Conservation (phyloP, 371 early-diverging fungal species). For the Mucor irregularis region DNA sequence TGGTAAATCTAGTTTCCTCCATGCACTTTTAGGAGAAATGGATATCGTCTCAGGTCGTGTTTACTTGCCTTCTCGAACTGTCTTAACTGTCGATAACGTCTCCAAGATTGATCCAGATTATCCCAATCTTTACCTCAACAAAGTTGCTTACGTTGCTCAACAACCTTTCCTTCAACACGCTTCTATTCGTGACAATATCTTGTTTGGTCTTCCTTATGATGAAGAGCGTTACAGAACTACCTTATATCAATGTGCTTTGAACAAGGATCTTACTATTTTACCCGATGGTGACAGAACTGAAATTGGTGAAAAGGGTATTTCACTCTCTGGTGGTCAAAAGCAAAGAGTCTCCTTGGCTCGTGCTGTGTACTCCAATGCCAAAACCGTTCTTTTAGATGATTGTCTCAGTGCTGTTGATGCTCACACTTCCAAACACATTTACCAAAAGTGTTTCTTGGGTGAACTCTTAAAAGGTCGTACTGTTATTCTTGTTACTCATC, state of each 20-base stretch:
- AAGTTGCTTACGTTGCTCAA: slow-evolving; percentile 80
- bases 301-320: slow-evolving; percentile 89
- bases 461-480: slow-evolving; percentile 75
- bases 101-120: slow-evolving; percentile 35
- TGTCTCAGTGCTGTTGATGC: slow-evolving; percentile 82
- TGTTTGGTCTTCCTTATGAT: slow-evolving; percentile 77
- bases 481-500: slow-evolving; percentile 84
- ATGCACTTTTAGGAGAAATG: slow-evolving; percentile 74
- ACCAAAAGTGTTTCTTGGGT: slow-evolving; percentile 67
- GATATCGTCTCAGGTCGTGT: slow-evolving; percentile 52
- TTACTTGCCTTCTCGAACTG: slow-evolving; percentile 26
- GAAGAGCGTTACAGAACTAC: slow-evolving; percentile 66
- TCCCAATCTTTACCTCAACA: slow-evolving; percentile 42
- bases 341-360: slow-evolving; percentile 81
- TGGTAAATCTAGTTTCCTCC: slow-evolving; percentile 67
- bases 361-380: slow-evolving; percentile 75
- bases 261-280: slow-evolving; percentile 79
- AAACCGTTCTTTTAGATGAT: slow-evolving; percentile 78
- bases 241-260: slow-evolving; percentile 72
- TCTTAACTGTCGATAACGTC: slow-evolving; percentile 2
- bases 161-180: slow-evolving; percentile 79
- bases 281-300: slow-evolving; percentile 86
- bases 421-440: slow-evolving; percentile 84
- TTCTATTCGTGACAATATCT: slow-evolving; percentile 81
- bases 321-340: slow-evolving; percentile 88